These are phyloP conservation scores for Leccinum subatratum DNA, from an alignment of 1,284 basidiomycete species.

Conservation along the genomic window DNA sequence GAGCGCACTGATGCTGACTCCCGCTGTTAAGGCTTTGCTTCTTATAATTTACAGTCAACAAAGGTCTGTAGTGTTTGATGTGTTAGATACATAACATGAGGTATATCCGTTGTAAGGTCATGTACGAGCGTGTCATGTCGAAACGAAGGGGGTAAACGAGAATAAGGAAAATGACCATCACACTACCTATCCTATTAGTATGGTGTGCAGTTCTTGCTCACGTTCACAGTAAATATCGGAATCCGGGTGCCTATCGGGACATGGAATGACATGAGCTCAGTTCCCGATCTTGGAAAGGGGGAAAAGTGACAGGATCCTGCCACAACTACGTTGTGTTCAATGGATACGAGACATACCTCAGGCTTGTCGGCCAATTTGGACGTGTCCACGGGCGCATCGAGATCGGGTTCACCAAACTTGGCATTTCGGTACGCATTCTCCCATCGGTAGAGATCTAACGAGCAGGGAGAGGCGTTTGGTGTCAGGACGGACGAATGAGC, in stretches of 20 bases:
- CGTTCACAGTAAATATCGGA: conserved; percentile 2
- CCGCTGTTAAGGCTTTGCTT: background rate
- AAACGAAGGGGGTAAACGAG: background rate
- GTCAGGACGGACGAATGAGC: background rate
- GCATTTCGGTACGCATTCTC: conserved; percentile 59
- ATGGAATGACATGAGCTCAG: background rate
- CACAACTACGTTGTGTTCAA: background rate
- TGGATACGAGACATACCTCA: background rate
- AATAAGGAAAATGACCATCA: background rate
- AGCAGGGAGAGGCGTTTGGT: background rate
- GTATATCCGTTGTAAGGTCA: background rate
- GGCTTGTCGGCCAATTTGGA: conserved; percentile 35
- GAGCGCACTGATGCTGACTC: background rate
- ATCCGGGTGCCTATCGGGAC: background rate
- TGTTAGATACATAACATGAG: background rate
- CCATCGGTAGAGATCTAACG: conserved; percentile 55
- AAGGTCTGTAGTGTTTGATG: background rate
- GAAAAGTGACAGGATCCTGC: background rate
- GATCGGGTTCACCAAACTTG: conserved; percentile 49
- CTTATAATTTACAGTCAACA: background rate
- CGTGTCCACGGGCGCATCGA: conserved; percentile 56
- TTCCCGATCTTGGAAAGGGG: background rate
- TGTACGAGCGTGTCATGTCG: background rate
- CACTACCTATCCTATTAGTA: background rate
- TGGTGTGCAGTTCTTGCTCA: background rate